Base-by-base conservation (phyloP, 2,329 filamentous ascomycete genomes). In the Blastomyces gilchristii region DNA sequence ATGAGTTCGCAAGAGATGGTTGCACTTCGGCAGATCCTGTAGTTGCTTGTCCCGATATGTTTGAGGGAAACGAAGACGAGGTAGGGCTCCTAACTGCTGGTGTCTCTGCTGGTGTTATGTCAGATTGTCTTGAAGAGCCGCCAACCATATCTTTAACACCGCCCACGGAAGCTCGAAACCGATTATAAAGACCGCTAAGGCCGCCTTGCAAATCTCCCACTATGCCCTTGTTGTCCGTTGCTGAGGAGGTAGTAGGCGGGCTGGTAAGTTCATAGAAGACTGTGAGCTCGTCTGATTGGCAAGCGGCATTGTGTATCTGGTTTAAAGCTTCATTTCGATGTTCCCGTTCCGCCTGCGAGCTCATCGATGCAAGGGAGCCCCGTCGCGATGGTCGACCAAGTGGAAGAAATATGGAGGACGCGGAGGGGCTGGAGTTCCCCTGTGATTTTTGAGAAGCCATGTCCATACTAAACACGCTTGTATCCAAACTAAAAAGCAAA, bases 181-280 rank as follows among this genome's bases (percentile, higher is more conserved):
- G 87, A 75, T 84, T 94, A 74, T 97, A 97, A 47, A 97, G 79
- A 0, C 93, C 91, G 71, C 89, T 96, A 57, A 97, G 80, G 4
- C 93, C 91, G 74, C 93, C 89, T 66, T 94, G 90, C 28, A 94
- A 76, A 64, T 96, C 91, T 34, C 86, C 85, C 0, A 87, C 81
- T 47, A 90, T 79, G 9, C 83, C 83, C 72, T 90, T 91, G 64
- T 80, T 85, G 69, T 96, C 91, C 31, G 81, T 76, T 1, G 82
- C 79, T 1, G 84, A 77, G 0, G 83, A 80, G 2, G 81, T 78
- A 0, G 89, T 86, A 0, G 87, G 83, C 0, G 77, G 78, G 61
- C 71, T 74, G 7, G 88, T 89, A 70, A 96, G 92, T 71, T 97
- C 92, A 76, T 95, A 95, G 77, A 97, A 97, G 9, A 91, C 95